These are phyloP conservation scores for Quercus cerris DNA, from an alignment of 306 rosid genomes.

Conservation along the genomic window DNA sequence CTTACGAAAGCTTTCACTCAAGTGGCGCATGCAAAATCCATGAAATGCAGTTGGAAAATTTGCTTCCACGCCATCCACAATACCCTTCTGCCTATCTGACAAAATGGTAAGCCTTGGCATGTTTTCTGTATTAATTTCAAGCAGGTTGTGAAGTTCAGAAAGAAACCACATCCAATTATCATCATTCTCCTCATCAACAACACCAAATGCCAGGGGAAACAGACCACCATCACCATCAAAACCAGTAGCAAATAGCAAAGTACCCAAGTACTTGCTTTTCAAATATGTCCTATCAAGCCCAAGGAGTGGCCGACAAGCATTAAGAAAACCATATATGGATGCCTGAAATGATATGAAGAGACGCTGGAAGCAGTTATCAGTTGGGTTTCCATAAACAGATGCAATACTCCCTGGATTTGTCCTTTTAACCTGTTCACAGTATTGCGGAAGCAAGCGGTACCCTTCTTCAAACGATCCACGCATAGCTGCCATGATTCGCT, in stretches of 20 bases:
- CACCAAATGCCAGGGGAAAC: constrained; percentile 87
- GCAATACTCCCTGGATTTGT: constrained; percentile 86
- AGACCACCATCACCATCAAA: constrained; percentile 84
- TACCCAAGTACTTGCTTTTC: constrained; percentile 80
- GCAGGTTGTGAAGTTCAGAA: constrained; percentile 74
- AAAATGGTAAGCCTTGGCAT: constrained; percentile 90
- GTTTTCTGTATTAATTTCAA: constrained; percentile 79
- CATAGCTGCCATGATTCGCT: constrained; percentile 92
- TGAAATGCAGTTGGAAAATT: constrained; percentile 86
- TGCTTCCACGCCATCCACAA: constrained; percentile 77
- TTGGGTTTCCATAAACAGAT: constrained; percentile 62
- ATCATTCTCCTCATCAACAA: constrained; percentile 83
- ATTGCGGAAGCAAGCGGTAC: constrained; percentile 79
- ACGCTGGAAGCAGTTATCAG: constrained; percentile 74
- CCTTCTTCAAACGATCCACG: constrained; percentile 95
- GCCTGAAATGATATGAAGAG: constrained; percentile 85
- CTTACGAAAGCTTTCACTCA: constrained; percentile 82
- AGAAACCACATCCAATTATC: constrained; percentile 94
- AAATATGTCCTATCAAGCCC: constrained; percentile 78
- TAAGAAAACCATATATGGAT: constrained; percentile 77
- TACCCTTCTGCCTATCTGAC: constrained; percentile 80
- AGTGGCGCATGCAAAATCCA: constrained; percentile 87
- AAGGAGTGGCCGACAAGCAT: constrained; percentile 80
- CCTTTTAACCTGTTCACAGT: constrained; percentile 77
- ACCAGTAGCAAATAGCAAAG: constrained; percentile 74